Evolutionary conservation across 176 grass and related monocot genomes (phyloP).

Genomic region (Cocos nucifera): DNA sequence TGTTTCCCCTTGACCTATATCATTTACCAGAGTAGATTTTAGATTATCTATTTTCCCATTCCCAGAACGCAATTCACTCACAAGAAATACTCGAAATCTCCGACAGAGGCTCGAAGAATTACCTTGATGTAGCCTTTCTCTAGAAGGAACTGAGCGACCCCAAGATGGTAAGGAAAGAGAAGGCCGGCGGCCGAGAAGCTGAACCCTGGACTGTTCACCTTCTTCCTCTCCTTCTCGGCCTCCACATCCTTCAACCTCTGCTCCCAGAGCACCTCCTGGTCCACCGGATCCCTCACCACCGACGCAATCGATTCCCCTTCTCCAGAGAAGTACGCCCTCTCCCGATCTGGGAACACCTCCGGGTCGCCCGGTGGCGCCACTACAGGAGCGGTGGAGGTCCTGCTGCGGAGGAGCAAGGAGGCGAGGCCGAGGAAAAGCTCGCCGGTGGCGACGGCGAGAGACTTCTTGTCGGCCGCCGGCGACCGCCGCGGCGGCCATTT

Average conservation of each 20-base stretch:
- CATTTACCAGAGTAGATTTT: too few species aligned
- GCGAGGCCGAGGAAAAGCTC: constrained; percentile 59
- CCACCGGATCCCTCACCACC: constrained; percentile 33
- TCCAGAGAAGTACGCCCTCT: background rate
- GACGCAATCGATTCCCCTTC: background rate
- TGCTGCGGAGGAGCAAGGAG: constrained; percentile 36
- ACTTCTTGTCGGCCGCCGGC: constrained; percentile 26
- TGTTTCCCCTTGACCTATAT: too few species aligned
- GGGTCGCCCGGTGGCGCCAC: background rate
- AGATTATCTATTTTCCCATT: too few species aligned
- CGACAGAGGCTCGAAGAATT: background rate
- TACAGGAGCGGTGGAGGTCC: background rate
- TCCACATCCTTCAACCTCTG: constrained; percentile 51
- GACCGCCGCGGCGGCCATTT: constrained; percentile 1
- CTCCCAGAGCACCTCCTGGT: constrained; percentile 44
- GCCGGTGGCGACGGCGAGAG: constrained; percentile 46
- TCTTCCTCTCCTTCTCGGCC: constrained; percentile 28
- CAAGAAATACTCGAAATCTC: too few species aligned
- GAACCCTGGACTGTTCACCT: constrained; percentile 39
- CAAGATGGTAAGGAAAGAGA: constrained; percentile 67
- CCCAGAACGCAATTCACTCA: too few species aligned
- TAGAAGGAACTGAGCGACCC: constrained; percentile 52
- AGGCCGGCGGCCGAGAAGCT: constrained; percentile 66
- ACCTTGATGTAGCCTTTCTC: constrained; percentile 42
- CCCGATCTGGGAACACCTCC: background rate